Percentiles rank a stretch among this genome's conserved stretches.
These are phyloP conservation scores for Carex scoparia DNA, from an alignment of 176 grass and related monocot genomes.

Conservation along the genomic window DNA sequence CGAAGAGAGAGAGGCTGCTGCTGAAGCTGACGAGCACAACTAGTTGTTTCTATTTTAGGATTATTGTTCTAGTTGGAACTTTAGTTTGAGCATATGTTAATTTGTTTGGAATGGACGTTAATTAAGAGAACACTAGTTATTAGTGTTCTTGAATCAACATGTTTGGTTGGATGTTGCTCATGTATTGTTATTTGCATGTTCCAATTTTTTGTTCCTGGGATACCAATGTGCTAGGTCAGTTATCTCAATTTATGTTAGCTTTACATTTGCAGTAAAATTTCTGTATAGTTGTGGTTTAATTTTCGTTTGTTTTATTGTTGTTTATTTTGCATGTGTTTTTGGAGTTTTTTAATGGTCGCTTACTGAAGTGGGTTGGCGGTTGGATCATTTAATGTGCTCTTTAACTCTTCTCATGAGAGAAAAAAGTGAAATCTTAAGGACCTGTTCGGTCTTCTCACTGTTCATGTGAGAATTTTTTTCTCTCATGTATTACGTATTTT, in stretches of 20 bases:
- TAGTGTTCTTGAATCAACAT: constrained; percentile 23
- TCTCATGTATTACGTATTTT: no score
- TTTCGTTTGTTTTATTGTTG: neutral
- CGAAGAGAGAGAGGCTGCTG: constrained; percentile 47
- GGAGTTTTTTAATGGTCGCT: neutral
- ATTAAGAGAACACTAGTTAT: constrained; percentile 7
- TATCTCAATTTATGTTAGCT: constrained; percentile 4
- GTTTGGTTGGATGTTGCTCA: constrained; percentile 11
- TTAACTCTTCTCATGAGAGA: neutral
- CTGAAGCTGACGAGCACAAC: constrained; percentile 60
- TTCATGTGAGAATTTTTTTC: no score
- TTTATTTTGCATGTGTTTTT: neutral
- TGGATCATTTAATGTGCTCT: neutral
- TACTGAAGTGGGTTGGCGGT: neutral
- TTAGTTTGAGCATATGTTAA: constrained; percentile 23
- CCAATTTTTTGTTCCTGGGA: constrained; percentile 6
- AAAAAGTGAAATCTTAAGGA: neutral
- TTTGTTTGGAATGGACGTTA: constrained; percentile 20
- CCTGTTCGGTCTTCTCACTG: no score
- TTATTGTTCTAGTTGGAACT: constrained; percentile 46
- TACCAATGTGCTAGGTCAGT: constrained; percentile 1
- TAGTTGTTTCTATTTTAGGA: constrained; percentile 30
- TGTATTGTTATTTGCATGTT: constrained; percentile 14
- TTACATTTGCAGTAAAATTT: constrained; percentile 11
- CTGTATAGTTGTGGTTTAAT: constrained; percentile 9